A percentile compares a stretch with the other conserved stretches of the same genome.
phyloP scores from a whole-genome alignment of 768 basidiomycete genomes.

The Cubamyces lactineus region DNA sequence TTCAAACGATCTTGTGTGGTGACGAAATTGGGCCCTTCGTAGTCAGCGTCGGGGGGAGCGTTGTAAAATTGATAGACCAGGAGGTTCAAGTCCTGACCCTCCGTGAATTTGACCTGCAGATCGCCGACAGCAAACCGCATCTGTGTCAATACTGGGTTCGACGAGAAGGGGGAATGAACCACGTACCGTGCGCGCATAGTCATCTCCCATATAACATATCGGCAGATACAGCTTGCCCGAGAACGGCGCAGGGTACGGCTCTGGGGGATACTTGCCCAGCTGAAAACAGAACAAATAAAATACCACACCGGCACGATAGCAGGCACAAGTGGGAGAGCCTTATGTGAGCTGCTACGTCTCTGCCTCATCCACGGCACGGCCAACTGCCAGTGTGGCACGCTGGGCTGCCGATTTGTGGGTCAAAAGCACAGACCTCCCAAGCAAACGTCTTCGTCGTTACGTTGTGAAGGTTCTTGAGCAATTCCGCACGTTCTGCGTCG shows the following conservation, averaged over 20 bases:
- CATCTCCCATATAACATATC: not conserved
- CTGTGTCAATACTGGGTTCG: too few species aligned
- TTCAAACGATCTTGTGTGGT: not conserved
- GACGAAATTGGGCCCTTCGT: conserved; percentile 1
- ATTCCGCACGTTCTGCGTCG: too few species aligned
- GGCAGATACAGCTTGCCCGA: not conserved
- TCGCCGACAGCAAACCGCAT: not conserved
- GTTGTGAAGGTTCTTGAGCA: too few species aligned
- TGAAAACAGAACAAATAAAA: not conserved
- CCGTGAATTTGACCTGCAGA: not conserved
- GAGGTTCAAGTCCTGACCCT: conserved; percentile 8
- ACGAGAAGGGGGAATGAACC: too few species aligned
- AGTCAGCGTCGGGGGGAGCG: not conserved
- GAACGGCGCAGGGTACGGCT: conserved; percentile 4
- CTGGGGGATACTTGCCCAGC: not conserved
- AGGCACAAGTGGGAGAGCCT: not conserved
- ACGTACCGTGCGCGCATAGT: not conserved
- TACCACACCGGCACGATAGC: not conserved
- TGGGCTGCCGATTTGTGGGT: too few species aligned
- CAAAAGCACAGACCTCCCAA: too few species aligned
- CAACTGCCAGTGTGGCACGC: too few species aligned
- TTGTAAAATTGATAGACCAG: conserved; percentile 4
- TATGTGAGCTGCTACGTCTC: not conserved
- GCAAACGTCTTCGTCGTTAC: too few species aligned
- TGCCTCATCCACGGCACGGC: too few species aligned